Conservation (phyloP, 768 basidiomycete genomes). For the Boletus patriciae region DNA sequence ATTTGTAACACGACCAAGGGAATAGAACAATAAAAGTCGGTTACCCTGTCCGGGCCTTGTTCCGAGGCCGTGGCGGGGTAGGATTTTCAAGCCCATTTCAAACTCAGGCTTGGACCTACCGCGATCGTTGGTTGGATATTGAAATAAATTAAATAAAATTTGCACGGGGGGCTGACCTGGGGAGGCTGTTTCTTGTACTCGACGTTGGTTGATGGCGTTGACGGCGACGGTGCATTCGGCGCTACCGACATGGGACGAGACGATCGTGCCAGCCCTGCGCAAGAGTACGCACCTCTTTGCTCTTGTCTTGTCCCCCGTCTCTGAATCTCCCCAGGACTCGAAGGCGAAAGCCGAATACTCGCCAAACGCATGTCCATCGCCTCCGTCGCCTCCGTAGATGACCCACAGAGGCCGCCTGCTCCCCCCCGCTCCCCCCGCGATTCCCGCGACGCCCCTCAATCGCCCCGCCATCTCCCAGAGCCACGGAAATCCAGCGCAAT, state of each 20-base stretch:
- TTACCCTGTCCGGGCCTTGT: no score
- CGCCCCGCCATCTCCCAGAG: constrained; percentile 26
- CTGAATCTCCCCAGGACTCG: constrained; percentile 53
- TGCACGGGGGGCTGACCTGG: constrained; percentile 3
- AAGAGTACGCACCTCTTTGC: constrained; percentile 54
- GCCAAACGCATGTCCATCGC: constrained; percentile 74
- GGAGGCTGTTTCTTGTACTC: not conserved
- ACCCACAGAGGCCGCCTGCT: constrained; percentile 29
- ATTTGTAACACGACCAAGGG: no score
- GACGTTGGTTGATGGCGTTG: constrained; percentile 38
- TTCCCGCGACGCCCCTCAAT: constrained; percentile 20
- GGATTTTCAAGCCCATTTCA: no score
- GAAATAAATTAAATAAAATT: constrained; percentile 6
- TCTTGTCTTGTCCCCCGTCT: not conserved
- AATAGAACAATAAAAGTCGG: no score
- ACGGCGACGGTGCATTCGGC: constrained; percentile 40
- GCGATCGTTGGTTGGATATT: no score
- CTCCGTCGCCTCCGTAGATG: constrained; percentile 60
- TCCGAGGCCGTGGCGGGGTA: no score
- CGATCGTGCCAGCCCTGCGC: constrained; percentile 76
- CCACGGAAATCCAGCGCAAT: constrained; percentile 44
- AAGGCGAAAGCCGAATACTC: constrained; percentile 77
- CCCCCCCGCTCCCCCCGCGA: constrained; percentile 20
- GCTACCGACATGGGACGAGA: constrained; percentile 72
- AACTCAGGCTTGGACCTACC: no score